A percentile compares a stretch with the other conserved stretches of the same genome.
phyloP scores from a whole-genome alignment of 2,329 filamentous ascomycete genomes.

The Alternaria postmessia region DNA sequence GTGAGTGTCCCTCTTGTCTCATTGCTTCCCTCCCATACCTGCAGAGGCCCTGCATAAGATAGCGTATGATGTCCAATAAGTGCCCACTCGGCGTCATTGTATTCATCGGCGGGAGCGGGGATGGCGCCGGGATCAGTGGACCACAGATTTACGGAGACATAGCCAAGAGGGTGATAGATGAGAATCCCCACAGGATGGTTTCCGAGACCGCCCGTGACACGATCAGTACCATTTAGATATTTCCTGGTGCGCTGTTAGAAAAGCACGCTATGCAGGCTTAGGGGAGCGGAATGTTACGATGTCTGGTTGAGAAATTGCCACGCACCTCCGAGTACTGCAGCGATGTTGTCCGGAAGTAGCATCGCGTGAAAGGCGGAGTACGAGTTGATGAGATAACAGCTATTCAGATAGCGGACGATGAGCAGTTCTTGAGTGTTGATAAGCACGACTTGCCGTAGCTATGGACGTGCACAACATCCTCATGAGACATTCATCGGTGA shows the following conservation, averaged over 20 bases:
- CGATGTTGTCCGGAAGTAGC: slow-evolving; percentile 17
- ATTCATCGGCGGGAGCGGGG: slow-evolving; percentile 4
- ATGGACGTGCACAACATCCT: neutral
- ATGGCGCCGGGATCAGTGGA: neutral
- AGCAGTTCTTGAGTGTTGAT: neutral
- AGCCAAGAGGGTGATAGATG: neutral
- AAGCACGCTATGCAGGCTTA: neutral
- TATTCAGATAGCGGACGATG: neutral
- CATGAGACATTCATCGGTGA: neutral
- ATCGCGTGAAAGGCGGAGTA: neutral
- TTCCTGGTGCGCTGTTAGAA: neutral
- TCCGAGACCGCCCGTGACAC: neutral
- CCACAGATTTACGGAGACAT: neutral
- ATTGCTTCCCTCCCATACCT: slow-evolving; percentile 11
- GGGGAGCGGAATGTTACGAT: neutral
- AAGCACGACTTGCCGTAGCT: neutral
- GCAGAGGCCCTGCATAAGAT: slow-evolving; percentile 20
- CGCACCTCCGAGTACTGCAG: slow-evolving; percentile 14
- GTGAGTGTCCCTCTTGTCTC: slow-evolving; percentile 21
- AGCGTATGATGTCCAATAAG: slow-evolving; percentile 17
- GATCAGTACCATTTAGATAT: neutral
- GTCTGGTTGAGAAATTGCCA: slow-evolving; percentile 18
- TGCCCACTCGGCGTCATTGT: slow-evolving; percentile 18
- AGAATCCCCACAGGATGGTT: neutral
- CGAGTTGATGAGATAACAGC: neutral